Evolutionary conservation across 2,329 filamentous ascomycete species (phyloP).

Genomic region (Fusarium floridanum): DNA sequence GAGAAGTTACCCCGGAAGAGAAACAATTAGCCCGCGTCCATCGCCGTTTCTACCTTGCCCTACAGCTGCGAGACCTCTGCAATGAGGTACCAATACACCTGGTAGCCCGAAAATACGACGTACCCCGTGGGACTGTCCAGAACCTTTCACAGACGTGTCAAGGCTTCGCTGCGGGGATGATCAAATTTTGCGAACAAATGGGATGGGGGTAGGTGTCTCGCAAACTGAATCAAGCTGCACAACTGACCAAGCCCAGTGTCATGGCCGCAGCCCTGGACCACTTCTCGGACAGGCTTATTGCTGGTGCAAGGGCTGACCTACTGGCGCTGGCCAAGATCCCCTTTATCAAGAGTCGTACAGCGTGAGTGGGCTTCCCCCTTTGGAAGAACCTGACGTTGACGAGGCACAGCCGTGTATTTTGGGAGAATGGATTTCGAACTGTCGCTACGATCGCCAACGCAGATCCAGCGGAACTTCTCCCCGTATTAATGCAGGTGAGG

Average conservation of each 20-base stretch:
- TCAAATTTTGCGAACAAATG: slow-evolving; percentile 85
- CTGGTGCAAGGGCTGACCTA: slow-evolving; percentile 78
- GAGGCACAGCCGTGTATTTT: slow-evolving; percentile 67
- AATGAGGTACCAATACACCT: slow-evolving; percentile 80
- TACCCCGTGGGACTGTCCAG: slow-evolving; percentile 78
- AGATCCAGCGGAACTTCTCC: slow-evolving; percentile 75
- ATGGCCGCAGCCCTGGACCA: slow-evolving; percentile 80
- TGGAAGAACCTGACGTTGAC: slow-evolving; percentile 10
- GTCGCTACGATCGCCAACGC: slow-evolving; percentile 77
- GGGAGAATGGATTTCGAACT: slow-evolving; percentile 81
- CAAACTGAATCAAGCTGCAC: background rate
- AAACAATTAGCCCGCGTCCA: slow-evolving; percentile 73
- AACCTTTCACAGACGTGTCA: slow-evolving; percentile 80
- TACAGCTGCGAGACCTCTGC: slow-evolving; percentile 83
- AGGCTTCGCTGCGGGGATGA: slow-evolving; percentile 82
- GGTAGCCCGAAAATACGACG: slow-evolving; percentile 78
- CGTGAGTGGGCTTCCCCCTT: slow-evolving; percentile 56
- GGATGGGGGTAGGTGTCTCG: slow-evolving; percentile 69
- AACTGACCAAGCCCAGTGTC: slow-evolving; percentile 60
- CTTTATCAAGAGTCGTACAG: slow-evolving; percentile 82
- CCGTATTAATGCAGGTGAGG: slow-evolving; percentile 77
- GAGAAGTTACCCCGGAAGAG: slow-evolving; percentile 72
- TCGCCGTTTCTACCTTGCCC: slow-evolving; percentile 78
- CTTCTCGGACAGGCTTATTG: slow-evolving; percentile 79
- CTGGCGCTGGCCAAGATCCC: slow-evolving; percentile 78